Evolutionary conservation across 441 rosid genomes (phyloP), one percentile per base, ranked within the genome.

Genomic region (Breynia disticha): DNA sequence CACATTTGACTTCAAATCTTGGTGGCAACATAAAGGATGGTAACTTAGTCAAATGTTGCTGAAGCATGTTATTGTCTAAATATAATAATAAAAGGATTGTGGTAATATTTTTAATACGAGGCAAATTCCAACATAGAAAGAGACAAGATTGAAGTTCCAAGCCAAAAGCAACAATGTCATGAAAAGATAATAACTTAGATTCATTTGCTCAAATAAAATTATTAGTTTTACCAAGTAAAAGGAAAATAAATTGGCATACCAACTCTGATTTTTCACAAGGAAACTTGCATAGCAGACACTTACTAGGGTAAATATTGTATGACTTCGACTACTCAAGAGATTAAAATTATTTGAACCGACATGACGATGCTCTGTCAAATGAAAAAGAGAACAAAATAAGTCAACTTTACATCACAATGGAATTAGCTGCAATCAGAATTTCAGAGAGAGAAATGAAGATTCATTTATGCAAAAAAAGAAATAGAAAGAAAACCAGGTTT

Each of bases 271-370:
- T 19, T 42, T 7, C 4, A 16, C 64, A n/a, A n/a, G n/a, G n/a
- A n/a, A n/a, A n/a, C n/a, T 37, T 46, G 50, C 44, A 41, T 2
- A 41, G 44, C 44, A 15, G 44, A 41, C 0, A 41, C 49, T 70
- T 83, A 86, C 98, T 90, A 91, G 71, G 15, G 97, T 95, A 67
- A 95, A 94, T 63, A 95, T 81, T 53, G 98, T 95, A 78, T 95
- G 99, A 77, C 99, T 95, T 77, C 99, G 82, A 77, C 99, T 95
- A 63, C 97, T 95, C 56, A 90, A 64, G 54, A 95, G 78, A 68
- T 95, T 95, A 72, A 95, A 95, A 67, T 95, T 95, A 80, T 95
- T 95, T 44, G 98, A 95, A 61, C 99, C 99, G 71, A 95, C 97
- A 59, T 95, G 99, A 56, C 98, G 99, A 74, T 95, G 98, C 61